Evolutionary conservation across 192 early-diverging fungal genomes (phyloP).

Genomic region (Linnemannia schmuckeri): DNA sequence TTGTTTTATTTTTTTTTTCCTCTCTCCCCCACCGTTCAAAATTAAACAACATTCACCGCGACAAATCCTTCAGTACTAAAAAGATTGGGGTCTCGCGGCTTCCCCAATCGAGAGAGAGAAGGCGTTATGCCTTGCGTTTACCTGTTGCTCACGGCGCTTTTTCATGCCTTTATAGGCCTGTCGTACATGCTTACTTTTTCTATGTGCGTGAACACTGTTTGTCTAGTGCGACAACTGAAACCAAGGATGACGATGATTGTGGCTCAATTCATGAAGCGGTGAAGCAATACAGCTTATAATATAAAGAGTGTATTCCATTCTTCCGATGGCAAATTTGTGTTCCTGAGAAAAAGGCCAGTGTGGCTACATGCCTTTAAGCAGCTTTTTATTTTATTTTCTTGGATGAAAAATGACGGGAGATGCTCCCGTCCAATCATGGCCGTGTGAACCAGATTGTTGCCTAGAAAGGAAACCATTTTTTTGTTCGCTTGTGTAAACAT

Average conservation of each 20-base stretch:
- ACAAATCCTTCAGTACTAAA: background rate
- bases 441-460: conserved; percentile 21
- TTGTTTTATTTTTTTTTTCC: background rate
- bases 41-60: background rate
- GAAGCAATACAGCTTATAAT: too few species aligned
- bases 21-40: background rate
- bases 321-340: too few species aligned
- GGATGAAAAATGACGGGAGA: too few species aligned
- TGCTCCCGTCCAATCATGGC: background rate
- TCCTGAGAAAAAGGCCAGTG: too few species aligned
- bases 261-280: too few species aligned
- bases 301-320: too few species aligned
- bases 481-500: background rate
- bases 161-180: background rate
- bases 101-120: background rate
- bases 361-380: background rate
- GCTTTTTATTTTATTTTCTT: background rate
- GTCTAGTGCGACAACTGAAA: too few species aligned
- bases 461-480: conserved; percentile 12
- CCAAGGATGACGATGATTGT: too few species aligned
- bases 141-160: background rate
- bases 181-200: background rate
- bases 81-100: background rate
- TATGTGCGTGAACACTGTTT: too few species aligned
- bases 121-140: background rate